Percentiles rank a stretch among this genome's conserved stretches.
phyloP scores from a whole-genome alignment of 345 rosid genomes.

The Sonneratia caseolaris region DNA sequence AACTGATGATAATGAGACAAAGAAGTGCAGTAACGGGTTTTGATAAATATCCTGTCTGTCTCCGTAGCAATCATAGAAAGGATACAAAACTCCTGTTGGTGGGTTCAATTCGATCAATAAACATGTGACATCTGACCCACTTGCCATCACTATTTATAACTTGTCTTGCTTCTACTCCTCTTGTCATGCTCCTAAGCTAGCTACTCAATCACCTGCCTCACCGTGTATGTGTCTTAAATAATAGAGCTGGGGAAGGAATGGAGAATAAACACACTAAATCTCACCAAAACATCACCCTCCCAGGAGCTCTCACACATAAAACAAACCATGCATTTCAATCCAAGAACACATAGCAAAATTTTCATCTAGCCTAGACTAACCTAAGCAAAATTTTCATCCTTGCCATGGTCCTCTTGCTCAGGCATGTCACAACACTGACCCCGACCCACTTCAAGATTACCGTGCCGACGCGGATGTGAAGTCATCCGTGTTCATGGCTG shows the following conservation, averaged over 20 bases:
- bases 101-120: neutral
- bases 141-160: conserved; percentile 2
- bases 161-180: conserved; percentile 34
- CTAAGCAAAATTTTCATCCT: neutral
- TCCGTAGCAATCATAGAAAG: neutral
- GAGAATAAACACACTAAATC: neutral
- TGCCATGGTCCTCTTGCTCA: conserved; percentile 18
- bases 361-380: conserved; percentile 1
- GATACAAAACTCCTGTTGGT: neutral
- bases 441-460: conserved; percentile 65
- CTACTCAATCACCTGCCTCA: conserved; percentile 32
- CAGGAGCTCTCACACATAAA: conserved; percentile 18
- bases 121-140: conserved; percentile 3
- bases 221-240: neutral
- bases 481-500: conserved; percentile 30
- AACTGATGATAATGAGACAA: too few species aligned
- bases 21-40: neutral
- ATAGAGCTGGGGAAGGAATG: neutral
- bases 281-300: conserved; percentile 10
- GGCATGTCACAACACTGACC: conserved; percentile 38
- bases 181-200: conserved; percentile 49
- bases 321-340: neutral
- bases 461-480: conserved; percentile 42
- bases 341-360: neutral
- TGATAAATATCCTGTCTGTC: neutral